Conservation (phyloP, 2,329 filamentous ascomycete genomes). For the Pleurostoma richardsiae region DNA sequence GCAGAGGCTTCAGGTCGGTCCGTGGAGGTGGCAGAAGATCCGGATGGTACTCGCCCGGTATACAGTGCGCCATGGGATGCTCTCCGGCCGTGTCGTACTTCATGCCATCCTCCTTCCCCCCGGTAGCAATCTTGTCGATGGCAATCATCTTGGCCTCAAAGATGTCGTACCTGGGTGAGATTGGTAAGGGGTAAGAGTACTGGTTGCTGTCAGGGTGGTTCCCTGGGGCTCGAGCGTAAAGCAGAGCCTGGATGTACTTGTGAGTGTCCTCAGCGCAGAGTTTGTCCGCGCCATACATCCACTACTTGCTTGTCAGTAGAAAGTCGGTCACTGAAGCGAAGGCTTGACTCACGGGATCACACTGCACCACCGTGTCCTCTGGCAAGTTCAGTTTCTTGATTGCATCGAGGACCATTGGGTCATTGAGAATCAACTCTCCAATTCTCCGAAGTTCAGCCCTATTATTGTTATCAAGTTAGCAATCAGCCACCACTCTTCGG, state of each 20-base stretch:
- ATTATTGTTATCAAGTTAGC: neutral
- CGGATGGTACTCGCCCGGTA: slow-evolving; percentile 30
- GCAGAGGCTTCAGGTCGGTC: slow-evolving; percentile 54
- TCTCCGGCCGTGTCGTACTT: slow-evolving; percentile 2
- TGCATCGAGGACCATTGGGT: neutral
- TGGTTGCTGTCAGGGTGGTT: slow-evolving; percentile 39
- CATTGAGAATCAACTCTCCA: neutral
- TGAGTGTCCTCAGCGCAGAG: neutral
- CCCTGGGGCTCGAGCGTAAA: slow-evolving; percentile 22
- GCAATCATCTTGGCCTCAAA: slow-evolving; percentile 22
- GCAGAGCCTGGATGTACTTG: slow-evolving; percentile 23
- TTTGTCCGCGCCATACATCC: neutral
- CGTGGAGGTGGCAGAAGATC: slow-evolving; percentile 33
- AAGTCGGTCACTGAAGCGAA: too few relatives aligned
- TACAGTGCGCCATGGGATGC: slow-evolving; percentile 21
- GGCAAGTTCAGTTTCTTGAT: neutral
- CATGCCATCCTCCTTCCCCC: slow-evolving; percentile 17
- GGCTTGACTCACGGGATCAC: neutral
- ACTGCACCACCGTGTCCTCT: neutral
- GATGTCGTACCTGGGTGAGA: slow-evolving; percentile 35
- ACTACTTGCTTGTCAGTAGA: neutral
- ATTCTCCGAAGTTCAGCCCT: neutral
- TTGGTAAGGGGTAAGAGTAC: slow-evolving; percentile 41
- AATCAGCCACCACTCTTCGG: neutral
- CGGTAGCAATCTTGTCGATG: slow-evolving; percentile 26